These are phyloP conservation scores for Punica granatum DNA, from an alignment of 345 rosid genomes.

Conservation along the genomic window DNA sequence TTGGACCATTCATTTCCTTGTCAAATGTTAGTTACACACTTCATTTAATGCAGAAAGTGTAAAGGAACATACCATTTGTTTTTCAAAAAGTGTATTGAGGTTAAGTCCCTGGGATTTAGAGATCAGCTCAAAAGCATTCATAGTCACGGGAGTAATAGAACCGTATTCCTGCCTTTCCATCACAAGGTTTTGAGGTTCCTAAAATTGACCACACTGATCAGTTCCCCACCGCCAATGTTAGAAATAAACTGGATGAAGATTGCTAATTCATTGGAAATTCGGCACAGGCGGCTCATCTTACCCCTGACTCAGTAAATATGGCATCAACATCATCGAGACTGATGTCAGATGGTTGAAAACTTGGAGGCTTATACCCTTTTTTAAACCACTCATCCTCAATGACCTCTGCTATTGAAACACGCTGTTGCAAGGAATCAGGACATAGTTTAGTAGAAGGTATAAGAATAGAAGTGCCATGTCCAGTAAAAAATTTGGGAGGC, in stretches of 20 bases:
- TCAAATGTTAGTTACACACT: background rate
- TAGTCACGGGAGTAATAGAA: slow-evolving; percentile 46
- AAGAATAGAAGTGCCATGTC: background rate
- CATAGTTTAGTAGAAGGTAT: slow-evolving; percentile 1
- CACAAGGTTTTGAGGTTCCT: slow-evolving; percentile 61
- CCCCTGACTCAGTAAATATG: slow-evolving; percentile 60
- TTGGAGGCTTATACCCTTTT: slow-evolving; percentile 76
- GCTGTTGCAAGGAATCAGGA: slow-evolving; percentile 38
- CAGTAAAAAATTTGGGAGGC: background rate
- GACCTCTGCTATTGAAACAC: slow-evolving; percentile 62
- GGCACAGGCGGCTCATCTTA: slow-evolving; percentile 3
- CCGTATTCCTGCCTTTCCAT: slow-evolving; percentile 67
- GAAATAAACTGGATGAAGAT: background rate
- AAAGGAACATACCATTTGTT: slow-evolving; percentile 53
- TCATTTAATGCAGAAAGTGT: background rate
- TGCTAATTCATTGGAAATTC: background rate
- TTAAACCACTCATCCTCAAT: slow-evolving; percentile 83
- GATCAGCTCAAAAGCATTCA: slow-evolving; percentile 93
- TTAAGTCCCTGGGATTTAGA: slow-evolving; percentile 82
- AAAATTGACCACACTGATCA: slow-evolving; percentile 15
- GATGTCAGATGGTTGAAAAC: slow-evolving; percentile 54
- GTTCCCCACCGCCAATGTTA: background rate
- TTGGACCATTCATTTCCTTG: background rate
- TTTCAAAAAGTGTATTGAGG: slow-evolving; percentile 75
- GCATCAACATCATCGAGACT: slow-evolving; percentile 70